Conservation (phyloP, 441 rosid species). For the Euphorbia schlechtendalii region DNA sequence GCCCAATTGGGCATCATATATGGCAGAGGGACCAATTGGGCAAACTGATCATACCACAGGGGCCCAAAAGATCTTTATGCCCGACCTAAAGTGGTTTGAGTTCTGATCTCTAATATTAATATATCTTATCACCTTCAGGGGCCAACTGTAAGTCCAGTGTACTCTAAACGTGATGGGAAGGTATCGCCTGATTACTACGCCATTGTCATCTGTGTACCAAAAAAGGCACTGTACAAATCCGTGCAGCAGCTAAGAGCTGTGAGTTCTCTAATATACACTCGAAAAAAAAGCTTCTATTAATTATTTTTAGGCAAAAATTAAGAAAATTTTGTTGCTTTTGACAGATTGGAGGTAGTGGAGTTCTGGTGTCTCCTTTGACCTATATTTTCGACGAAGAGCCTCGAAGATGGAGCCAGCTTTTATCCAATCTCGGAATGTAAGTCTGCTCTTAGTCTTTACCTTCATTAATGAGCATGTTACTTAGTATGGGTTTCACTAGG, state of each 20-base stretch:
- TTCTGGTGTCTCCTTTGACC: conserved; percentile 72
- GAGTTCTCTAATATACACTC: conserved; percentile 27
- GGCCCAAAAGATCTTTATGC: no score
- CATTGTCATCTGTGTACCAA: conserved; percentile 82
- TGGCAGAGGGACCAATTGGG: no score
- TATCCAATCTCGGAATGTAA: conserved; percentile 43
- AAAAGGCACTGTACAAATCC: conserved; percentile 68
- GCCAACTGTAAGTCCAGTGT: conserved; percentile 87
- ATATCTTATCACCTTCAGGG: conserved; percentile 49
- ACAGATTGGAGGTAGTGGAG: conserved; percentile 94
- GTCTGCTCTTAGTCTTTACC: neutral
- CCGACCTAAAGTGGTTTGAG: neutral
- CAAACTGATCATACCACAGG: no score
- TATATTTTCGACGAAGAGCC: conserved; percentile 93
- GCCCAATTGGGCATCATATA: no score
- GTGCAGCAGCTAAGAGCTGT: conserved; percentile 91
- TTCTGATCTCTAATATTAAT: no score
- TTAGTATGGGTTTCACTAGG: neutral
- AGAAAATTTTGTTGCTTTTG: neutral
- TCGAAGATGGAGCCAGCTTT: conserved; percentile 82
- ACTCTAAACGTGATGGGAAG: conserved; percentile 49
- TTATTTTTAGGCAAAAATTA: neutral
- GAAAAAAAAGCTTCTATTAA: neutral
- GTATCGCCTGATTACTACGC: conserved; percentile 67
- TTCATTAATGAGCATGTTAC: neutral